Conservation (phyloP, 208 protist genomes). For the Trichomonas vaginalis region DNA sequence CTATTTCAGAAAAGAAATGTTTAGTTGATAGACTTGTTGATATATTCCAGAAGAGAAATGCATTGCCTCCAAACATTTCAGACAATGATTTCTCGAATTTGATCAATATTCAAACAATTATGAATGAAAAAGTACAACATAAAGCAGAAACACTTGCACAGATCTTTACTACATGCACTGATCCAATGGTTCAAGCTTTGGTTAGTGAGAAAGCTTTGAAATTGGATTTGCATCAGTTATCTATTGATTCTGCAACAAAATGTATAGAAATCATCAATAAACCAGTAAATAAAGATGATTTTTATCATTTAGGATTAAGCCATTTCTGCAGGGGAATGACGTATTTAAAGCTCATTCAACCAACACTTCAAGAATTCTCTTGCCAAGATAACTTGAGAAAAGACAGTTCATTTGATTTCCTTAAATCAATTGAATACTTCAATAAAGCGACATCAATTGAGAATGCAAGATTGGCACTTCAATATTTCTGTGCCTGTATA, state of each 20-base stretch:
- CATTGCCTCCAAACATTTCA: neutral
- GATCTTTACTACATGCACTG: neutral
- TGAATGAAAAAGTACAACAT: slow-evolving; percentile 14
- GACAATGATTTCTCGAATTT: neutral
- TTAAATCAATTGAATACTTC: neutral
- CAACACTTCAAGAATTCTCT: neutral
- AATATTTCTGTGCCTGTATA: neutral
- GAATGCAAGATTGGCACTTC: neutral
- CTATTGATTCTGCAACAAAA: slow-evolving; percentile 6
- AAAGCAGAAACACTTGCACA: neutral
- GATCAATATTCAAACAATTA: neutral
- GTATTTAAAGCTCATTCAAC: neutral
- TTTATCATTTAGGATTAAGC: neutral
- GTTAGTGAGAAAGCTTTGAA: neutral
- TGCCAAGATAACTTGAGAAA: neutral
- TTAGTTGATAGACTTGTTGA: neutral
- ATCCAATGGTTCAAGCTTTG: neutral
- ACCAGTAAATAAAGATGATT: neutral
- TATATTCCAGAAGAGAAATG: neutral
- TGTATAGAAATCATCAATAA: neutral
- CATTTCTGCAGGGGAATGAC: neutral
- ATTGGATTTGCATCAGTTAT: neutral
- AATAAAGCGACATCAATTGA: neutral
- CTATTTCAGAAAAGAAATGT: neutral
- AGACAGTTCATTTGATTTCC: neutral